Percentiles rank a stretch among this genome's conserved stretches.
Evolutionary conservation across 257 asterid species (phyloP).

Genomic region (Handroanthus guayacan): DNA sequence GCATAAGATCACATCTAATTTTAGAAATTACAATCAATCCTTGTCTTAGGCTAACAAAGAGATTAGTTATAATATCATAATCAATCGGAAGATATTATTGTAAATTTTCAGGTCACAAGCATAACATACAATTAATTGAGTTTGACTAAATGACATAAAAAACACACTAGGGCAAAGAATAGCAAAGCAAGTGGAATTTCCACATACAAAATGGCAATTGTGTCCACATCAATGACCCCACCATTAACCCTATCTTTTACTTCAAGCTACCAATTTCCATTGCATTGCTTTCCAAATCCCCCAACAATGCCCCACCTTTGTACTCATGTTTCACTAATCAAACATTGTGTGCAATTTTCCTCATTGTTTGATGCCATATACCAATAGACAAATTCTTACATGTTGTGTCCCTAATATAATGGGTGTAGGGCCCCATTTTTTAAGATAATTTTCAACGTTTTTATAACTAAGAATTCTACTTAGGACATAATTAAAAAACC

Average conservation of each 20-base stretch:
- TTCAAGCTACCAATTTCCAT: conserved; percentile 31
- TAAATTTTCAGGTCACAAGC: no score
- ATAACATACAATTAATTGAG: no score
- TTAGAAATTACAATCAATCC: no score
- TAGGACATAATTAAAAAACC: no score
- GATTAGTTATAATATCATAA: no score
- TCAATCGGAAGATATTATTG: no score
- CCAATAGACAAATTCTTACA: not conserved
- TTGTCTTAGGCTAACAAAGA: no score
- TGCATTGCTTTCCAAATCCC: not conserved
- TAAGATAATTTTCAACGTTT: not conserved
- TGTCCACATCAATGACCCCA: conserved; percentile 36
- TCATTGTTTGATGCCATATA: not conserved
- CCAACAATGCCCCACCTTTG: not conserved
- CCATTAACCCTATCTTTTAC: conserved; percentile 23
- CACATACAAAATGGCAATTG: conserved; percentile 13
- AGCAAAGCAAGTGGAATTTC: conserved; percentile 9
- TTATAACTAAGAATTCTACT: not conserved
- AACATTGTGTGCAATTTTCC: not conserved
- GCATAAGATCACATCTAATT: no score
- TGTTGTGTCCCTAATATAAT: conserved; percentile 19
- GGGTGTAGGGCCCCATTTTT: not conserved
- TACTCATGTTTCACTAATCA: not conserved
- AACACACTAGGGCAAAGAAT: not conserved
- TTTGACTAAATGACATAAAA: no score